Base-by-base conservation (phyloP, 495 filamentous ascomycete species). In the Daldinia caldariorum region DNA sequence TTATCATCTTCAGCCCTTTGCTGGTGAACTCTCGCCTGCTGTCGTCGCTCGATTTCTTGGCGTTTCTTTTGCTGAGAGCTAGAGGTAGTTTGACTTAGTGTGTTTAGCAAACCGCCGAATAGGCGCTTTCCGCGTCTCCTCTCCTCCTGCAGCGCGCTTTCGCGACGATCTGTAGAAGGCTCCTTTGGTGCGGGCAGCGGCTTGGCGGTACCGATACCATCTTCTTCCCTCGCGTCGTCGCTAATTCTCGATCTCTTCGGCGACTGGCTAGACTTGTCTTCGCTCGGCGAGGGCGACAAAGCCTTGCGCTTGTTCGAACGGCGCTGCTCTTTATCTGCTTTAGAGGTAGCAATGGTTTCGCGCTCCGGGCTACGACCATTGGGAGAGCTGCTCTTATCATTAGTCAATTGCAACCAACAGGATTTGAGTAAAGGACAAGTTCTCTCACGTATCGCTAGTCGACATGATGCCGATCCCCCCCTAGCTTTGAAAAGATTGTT, bases 81-180 rank as follows among this genome's bases (percentile, higher is more conserved):
- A 41, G 92, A 87, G 72, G 87, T 83, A 51, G 86, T 91, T 83
- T 95, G 92, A 77, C 91, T 94, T 64, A 98, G 87, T 58, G 93
- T 94, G 77, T 90, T 93, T 71, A 97, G 83, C 71, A 97, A 80
- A 57, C 89, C 93, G 58, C 95, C 95, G 81, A 97, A 97, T 74
- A 99, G 85, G 58, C 95, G 86, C 82, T 92, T 90, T 47, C 92
- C 93, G 12, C 95, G 91, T 74, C 91, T 91, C 77, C 90, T 93
- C 75, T 97, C 94, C 67, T 97, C 93, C 61, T 87, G 80, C 35
- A 81, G 84, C 34, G 84, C 80, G 61, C 72, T 83, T 67, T 84
- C 86, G 67, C 73, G 82, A 58, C 76, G 80, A 55, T 71, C 77
- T 61, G 70, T 32, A 37, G 20, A 50, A 32, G 70, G 18, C 72